Evolutionary conservation across 305 asterid genomes (phyloP).

Genomic region (Caryopteris hybrid): DNA sequence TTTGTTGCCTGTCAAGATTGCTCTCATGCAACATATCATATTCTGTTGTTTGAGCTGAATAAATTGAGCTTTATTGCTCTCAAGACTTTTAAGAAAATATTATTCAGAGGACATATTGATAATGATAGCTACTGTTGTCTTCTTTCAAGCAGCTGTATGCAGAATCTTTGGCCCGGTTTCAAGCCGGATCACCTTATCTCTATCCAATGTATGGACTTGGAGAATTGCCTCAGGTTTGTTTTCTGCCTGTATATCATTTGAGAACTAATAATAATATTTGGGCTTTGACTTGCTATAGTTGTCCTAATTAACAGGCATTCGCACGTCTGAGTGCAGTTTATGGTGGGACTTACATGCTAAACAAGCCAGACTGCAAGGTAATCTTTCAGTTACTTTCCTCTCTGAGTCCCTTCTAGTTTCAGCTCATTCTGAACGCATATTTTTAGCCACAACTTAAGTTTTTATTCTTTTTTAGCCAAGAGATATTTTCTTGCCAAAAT

Average conservation of each 20-base stretch:
- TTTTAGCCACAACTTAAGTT: too few relatives aligned
- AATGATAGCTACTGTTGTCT: background rate
- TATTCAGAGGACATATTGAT: background rate
- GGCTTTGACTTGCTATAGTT: background rate
- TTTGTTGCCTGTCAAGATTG: background rate
- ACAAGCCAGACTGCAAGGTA: conserved; percentile 94
- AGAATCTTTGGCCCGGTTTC: conserved; percentile 93
- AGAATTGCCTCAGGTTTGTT: conserved; percentile 91
- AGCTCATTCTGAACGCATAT: too few relatives aligned
- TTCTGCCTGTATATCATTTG: conserved; percentile 11
- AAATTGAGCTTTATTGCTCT: background rate
- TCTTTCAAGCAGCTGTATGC: conserved; percentile 70
- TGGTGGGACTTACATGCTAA: conserved; percentile 97
- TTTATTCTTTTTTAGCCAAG: too few relatives aligned
- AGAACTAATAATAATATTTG: background rate
- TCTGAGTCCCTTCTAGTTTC: background rate
- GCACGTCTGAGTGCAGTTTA: conserved; percentile 98
- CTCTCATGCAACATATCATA: background rate
- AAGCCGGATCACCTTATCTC: conserved; percentile 93
- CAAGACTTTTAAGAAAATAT: background rate
- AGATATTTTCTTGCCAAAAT: too few relatives aligned
- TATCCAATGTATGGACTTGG: conserved; percentile 96
- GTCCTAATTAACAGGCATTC: conserved; percentile 60
- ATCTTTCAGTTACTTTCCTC: background rate
- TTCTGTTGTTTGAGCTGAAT: background rate